These are phyloP conservation scores for Talaromyces thailandensis DNA, from an alignment of 495 filamentous ascomycete genomes.

Conservation along the genomic window DNA sequence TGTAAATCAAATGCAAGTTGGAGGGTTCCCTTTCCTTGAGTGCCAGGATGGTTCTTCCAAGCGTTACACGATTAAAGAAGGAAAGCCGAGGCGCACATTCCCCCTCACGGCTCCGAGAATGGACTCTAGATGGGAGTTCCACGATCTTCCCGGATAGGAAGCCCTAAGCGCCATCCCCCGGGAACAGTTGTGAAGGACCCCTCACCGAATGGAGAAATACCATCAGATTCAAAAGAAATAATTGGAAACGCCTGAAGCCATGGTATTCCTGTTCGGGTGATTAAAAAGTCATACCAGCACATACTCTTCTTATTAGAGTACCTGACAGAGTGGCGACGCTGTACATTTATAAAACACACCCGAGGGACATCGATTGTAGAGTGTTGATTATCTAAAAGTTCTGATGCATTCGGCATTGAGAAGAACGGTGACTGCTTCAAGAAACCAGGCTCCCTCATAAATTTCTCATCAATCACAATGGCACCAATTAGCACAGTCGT, in stretches of 20 bases:
- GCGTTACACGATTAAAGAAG: background rate
- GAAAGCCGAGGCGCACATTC: background rate
- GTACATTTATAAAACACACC: background rate
- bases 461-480: constrained; percentile 10
- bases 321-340: background rate
- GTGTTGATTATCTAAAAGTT: background rate
- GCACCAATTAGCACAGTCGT: constrained; percentile 14
- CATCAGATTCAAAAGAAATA: background rate
- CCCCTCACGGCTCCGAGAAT: background rate
- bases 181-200: constrained; percentile 2
- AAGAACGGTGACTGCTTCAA: background rate
- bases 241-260: background rate
- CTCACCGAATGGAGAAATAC: background rate
- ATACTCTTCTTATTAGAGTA: background rate
- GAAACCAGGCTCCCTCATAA: background rate
- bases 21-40: background rate
- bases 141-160: background rate
- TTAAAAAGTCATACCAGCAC: background rate
- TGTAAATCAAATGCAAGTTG: background rate
- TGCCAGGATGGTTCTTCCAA: background rate
- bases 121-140: too few species aligned
- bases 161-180: constrained; percentile 10
- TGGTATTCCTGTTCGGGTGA: background rate
- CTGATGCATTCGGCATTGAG: background rate
- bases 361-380: background rate